phyloP scores from a whole-genome alignment of 306 rosid species.

The Vigna hirtella region DNA sequence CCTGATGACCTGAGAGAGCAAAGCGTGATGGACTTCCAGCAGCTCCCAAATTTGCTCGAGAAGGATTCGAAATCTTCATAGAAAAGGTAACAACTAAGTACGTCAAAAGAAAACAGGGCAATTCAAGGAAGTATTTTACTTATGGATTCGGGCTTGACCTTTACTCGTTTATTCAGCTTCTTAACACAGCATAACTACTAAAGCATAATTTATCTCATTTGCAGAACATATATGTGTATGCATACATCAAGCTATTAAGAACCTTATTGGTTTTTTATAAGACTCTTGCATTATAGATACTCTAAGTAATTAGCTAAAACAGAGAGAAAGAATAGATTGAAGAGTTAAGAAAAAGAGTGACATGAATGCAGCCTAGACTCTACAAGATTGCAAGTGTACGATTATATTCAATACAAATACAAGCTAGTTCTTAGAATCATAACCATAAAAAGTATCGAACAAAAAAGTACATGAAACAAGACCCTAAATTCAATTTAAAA shows the following conservation, averaged over 20 bases:
- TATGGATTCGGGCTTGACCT: conserved; percentile 13
- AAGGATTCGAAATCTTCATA: conserved; percentile 75
- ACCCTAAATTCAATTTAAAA: conserved; percentile 27
- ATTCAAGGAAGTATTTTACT: conserved; percentile 2
- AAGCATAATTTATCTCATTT: background rate
- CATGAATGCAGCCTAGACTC: conserved; percentile 34
- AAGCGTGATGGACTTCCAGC: conserved; percentile 83
- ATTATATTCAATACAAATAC: background rate
- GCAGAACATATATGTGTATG: background rate
- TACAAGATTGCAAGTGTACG: conserved; percentile 1
- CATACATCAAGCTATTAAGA: conserved; percentile 11
- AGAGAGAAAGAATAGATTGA: background rate
- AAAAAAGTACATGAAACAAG: conserved; percentile 9
- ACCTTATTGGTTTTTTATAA: too few relatives aligned
- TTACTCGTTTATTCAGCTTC: conserved; percentile 13
- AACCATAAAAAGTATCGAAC: conserved; percentile 19
- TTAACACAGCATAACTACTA: conserved; percentile 26
- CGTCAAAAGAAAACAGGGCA: background rate
- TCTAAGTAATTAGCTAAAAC: conserved; percentile 13
- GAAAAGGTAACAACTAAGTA: conserved; percentile 22
- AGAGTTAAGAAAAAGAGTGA: background rate
- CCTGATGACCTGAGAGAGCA: conserved; percentile 68
- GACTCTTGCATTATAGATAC: too few relatives aligned
- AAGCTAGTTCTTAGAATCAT: conserved; percentile 32
- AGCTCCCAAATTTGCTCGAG: conserved; percentile 64